These are phyloP conservation scores for Prunus yedoensis DNA, from an alignment of 331 rosid species.

Conservation along the genomic window DNA sequence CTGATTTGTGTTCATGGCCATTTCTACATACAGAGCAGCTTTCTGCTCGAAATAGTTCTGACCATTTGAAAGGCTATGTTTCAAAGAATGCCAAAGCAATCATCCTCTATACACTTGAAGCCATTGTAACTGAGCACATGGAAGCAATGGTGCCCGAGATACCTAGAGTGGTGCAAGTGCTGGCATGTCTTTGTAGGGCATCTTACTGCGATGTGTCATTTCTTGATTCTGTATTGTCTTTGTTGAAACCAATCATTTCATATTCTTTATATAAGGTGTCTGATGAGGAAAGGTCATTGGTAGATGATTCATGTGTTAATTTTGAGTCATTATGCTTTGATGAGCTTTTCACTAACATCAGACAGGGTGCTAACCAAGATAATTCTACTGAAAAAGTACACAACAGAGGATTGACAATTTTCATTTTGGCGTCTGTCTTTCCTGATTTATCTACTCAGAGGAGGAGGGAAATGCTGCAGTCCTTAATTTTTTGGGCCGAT, in stretches of 20 bases:
- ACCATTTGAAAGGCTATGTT: slow-evolving; percentile 63
- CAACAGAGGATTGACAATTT: slow-evolving; percentile 71
- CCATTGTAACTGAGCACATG: slow-evolving; percentile 84
- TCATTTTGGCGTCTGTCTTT: slow-evolving; percentile 76
- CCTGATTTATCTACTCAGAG: slow-evolving; percentile 68
- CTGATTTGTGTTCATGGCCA: slow-evolving; percentile 82
- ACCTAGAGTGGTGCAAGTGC: slow-evolving; percentile 78
- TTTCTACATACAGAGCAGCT: slow-evolving; percentile 39
- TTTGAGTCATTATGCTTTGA: slow-evolving; percentile 84
- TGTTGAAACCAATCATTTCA: slow-evolving; percentile 84
- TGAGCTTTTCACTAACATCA: slow-evolving; percentile 60
- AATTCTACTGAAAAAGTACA: slow-evolving; percentile 41
- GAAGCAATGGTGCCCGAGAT: slow-evolving; percentile 87
- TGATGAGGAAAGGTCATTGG: slow-evolving; percentile 60
- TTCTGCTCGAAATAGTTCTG: slow-evolving; percentile 39
- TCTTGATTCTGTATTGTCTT: slow-evolving; percentile 67
- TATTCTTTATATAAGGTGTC: slow-evolving; percentile 68
- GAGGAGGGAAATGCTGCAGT: slow-evolving; percentile 71
- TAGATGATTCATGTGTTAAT: slow-evolving; percentile 65
- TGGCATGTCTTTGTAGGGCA: slow-evolving; percentile 72
- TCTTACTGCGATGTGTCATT: slow-evolving; percentile 82
- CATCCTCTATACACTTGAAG: slow-evolving; percentile 76
- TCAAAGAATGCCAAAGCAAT: slow-evolving; percentile 89
- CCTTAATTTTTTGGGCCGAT: slow-evolving; percentile 54
- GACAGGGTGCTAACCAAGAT: slow-evolving; percentile 37